Percentiles rank a stretch among this genome's conserved stretches.
phyloP scores from a whole-genome alignment of 192 early-diverging fungal genomes.

The Coemansia asiatica region DNA sequence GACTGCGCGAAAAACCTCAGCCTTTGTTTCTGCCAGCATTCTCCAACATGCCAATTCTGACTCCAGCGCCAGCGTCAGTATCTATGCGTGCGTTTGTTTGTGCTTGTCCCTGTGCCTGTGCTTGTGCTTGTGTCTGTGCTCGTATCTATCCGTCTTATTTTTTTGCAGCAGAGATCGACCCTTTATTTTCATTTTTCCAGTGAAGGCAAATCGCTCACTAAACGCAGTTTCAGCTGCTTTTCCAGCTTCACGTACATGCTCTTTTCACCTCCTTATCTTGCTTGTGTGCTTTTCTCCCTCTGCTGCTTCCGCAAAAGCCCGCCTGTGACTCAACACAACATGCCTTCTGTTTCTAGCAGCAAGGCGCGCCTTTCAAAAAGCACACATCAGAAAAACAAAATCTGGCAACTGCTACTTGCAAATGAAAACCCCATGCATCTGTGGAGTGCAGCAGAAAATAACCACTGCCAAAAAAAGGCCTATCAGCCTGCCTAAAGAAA shows the following conservation, averaged over 20 bases:
- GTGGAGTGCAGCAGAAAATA: not conserved
- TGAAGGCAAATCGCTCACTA: not conserved
- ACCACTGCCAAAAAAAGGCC: not conserved
- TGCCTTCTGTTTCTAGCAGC: not conserved
- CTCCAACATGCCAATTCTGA: too few species aligned
- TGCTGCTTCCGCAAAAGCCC: too few species aligned
- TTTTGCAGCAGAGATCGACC: not conserved
- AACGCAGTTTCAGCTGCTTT: not conserved
- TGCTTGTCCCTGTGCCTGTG: too few species aligned
- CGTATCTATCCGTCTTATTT: not conserved
- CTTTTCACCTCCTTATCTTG: slow-evolving; percentile 3
- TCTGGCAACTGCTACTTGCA: not conserved
- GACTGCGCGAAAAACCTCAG: not conserved
- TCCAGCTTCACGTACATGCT: not conserved
- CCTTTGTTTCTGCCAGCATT: not conserved
- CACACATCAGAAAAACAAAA: not conserved
- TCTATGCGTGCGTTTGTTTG: too few species aligned
- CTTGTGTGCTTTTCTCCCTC: not conserved
- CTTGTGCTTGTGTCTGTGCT: not conserved
- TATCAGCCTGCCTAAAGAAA: not conserved
- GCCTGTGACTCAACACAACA: too few species aligned
- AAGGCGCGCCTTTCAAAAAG: slow-evolving; percentile 6
- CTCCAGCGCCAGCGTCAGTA: too few species aligned
- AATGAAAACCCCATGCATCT: slow-evolving; percentile 5
- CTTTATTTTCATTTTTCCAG: not conserved